Evolutionary conservation across 1,284 basidiomycete genomes (phyloP).

Genomic region (Tilletia walkeri): DNA sequence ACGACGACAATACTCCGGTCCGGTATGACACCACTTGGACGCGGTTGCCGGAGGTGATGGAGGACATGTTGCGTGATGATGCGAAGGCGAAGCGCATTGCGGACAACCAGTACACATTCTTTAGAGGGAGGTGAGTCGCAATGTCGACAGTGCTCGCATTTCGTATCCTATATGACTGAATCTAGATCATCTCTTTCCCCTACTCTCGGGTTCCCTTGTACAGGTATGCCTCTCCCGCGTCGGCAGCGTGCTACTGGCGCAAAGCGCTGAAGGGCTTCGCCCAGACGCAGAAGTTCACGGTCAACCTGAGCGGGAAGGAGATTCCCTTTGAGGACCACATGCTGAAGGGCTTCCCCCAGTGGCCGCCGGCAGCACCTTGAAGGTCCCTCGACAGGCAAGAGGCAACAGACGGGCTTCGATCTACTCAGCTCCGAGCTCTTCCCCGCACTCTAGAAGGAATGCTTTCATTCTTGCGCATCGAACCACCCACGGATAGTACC

Average conservation of each 20-base stretch:
- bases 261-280: not conserved
- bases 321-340: constrained; percentile 45
- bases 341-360: constrained; percentile 26
- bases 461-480: too few relatives aligned
- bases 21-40: constrained; percentile 38
- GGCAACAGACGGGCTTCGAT: too few relatives aligned
- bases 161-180: too few relatives aligned
- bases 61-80: constrained; percentile 38
- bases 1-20: constrained; percentile 24
- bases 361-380: too few relatives aligned
- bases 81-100: constrained; percentile 40
- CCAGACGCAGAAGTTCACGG: constrained; percentile 31
- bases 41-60: constrained; percentile 47
- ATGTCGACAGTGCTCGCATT: too few relatives aligned
- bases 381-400: too few relatives aligned
- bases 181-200: too few relatives aligned
- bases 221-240: constrained; percentile 1
- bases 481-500: too few relatives aligned
- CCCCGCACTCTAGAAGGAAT: too few relatives aligned
- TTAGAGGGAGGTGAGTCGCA: constrained; percentile 33
- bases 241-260: not conserved
- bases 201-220: too few relatives aligned
- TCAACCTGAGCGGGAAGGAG: constrained; percentile 40
- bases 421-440: too few relatives aligned
- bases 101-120: constrained; percentile 46